Evolutionary conservation across 2,329 filamentous ascomycete species (phyloP), one percentile per base, ranked within the genome.

Genomic region (Talaromyces funiculosus): DNA sequence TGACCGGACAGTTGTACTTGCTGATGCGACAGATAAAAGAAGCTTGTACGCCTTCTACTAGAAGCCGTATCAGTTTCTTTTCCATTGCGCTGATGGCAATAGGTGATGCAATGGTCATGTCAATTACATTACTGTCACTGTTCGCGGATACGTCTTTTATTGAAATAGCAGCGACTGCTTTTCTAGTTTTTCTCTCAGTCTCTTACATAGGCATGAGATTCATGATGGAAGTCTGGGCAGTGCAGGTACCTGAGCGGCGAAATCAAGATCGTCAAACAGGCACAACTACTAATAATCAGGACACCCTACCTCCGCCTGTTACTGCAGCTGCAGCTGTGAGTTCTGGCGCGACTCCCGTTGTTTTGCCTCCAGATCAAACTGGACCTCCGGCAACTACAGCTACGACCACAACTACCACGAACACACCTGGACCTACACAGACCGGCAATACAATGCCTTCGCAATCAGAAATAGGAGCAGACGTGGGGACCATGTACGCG

Each of bases 191-290:
- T 63, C 78, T 86, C 53, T 83, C 82, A 16, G 82, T 86, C 24
- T 81, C 82, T 61, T 84, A 84, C 68, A 83, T 86, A 60, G 84
- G 84, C 33, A 85, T 87, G 75, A 82, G 84, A 57, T 87, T 88
- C 65, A 75, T 87, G 67, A 83, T 86, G 76, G 84, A 87, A 57
- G 84, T 88, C n/a, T 87, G 84, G 85, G 79, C 80, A 20, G 82
- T 86, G 1, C 85, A 87, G 67, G 81, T 72, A 12, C 75, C 75
- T 14, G 75, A 77, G 63, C 67, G 75, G 62, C 71, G 73, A 47
- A 73, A 75, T 43, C 66, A 67, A 59, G 70, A 70, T 51, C 73
- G 71, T 55, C 65, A 65, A 12, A 68, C 63, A 33, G 64, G 72
- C 45, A 60, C 71, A 14, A 67, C 70, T 20, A 66, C 73, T 12